phyloP scores from a whole-genome alignment of 31 red algal genomes.

The Endocladia muricata region DNA sequence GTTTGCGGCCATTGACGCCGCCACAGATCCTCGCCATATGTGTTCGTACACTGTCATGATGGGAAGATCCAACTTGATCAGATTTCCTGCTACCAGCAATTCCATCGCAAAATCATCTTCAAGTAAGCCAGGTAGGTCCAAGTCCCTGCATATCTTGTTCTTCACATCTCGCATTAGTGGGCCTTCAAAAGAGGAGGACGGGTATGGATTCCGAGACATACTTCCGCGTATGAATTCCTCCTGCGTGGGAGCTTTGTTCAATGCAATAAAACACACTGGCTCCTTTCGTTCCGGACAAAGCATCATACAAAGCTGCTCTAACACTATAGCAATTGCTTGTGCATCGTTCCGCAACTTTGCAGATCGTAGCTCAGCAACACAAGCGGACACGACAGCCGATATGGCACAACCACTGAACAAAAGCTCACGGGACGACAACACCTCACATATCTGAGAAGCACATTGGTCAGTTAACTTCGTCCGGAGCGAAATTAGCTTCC shows the following conservation, averaged over 20 bases:
- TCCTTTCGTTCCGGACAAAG: constrained; percentile 70
- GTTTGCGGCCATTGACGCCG: constrained; percentile 52
- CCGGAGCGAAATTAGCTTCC: constrained; percentile 69
- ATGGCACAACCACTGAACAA: constrained; percentile 57
- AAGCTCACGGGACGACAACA: constrained; percentile 53
- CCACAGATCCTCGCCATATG: constrained; percentile 65
- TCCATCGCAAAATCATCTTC: constrained; percentile 96
- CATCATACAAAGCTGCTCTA: constrained; percentile 73
- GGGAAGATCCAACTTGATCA: constrained; percentile 81
- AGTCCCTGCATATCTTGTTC: constrained; percentile 87
- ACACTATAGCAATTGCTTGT: constrained; percentile 65
- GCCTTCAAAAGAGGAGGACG: constrained; percentile 65
- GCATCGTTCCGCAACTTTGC: constrained; percentile 66
- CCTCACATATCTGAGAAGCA: constrained; percentile 57
- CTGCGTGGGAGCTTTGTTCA: constrained; percentile 88
- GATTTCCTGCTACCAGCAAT: constrained; percentile 77
- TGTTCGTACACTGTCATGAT: constrained; percentile 78
- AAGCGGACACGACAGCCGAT: constrained; percentile 47
- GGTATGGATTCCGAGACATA: constrained; percentile 71
- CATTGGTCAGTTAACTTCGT: constrained; percentile 80
- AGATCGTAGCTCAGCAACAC: constrained; percentile 62
- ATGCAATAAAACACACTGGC: constrained; percentile 43
- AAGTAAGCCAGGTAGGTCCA: constrained; percentile 79
- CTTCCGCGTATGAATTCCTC: constrained; percentile 93
- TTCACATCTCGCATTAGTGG: constrained; percentile 86